Evolutionary conservation across 495 filamentous ascomycete species (phyloP).

Genomic region (Durotheca rogersii): DNA sequence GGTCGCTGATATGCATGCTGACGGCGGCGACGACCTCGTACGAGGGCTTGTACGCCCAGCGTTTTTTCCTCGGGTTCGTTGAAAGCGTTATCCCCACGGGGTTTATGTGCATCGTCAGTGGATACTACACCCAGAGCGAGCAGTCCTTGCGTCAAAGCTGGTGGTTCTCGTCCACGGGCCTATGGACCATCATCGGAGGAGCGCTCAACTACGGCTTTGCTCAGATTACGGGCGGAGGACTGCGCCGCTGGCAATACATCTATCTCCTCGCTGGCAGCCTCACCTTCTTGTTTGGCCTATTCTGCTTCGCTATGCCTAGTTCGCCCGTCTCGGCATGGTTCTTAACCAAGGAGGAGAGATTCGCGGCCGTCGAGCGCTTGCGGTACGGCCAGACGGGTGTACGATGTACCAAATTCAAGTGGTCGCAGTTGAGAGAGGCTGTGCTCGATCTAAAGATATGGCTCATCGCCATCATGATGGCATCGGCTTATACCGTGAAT

Average conservation of each 20-base stretch:
- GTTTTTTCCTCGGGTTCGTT: constrained; percentile 71
- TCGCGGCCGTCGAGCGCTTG: constrained; percentile 57
- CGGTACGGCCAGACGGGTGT: constrained; percentile 61
- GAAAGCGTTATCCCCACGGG: constrained; percentile 68
- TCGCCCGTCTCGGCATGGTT: constrained; percentile 59
- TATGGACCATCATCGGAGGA: constrained; percentile 67
- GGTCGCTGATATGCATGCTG: constrained; percentile 66
- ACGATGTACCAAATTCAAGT: constrained; percentile 61
- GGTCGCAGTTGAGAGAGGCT: constrained; percentile 58
- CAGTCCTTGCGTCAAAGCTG: constrained; percentile 65
- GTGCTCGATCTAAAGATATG: constrained; percentile 61
- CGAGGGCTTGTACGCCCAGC: constrained; percentile 64
- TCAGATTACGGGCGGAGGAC: constrained; percentile 56
- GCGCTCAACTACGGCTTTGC: constrained; percentile 71
- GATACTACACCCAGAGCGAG: constrained; percentile 68
- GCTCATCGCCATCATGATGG: constrained; percentile 61
- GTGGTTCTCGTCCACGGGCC: constrained; percentile 68
- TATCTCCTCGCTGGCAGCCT: constrained; percentile 64
- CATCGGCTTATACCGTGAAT: constrained; percentile 67
- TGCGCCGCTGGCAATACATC: constrained; percentile 68
- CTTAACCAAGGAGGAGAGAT: constrained; percentile 52
- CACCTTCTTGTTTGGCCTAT: constrained; percentile 64
- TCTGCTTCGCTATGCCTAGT: constrained; percentile 61
- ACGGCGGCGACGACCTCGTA: constrained; percentile 66
- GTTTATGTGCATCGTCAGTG: constrained; percentile 65